These are phyloP conservation scores for Bruguiera gymnorhiza DNA, from an alignment of 345 rosid genomes.

Conservation along the genomic window DNA sequence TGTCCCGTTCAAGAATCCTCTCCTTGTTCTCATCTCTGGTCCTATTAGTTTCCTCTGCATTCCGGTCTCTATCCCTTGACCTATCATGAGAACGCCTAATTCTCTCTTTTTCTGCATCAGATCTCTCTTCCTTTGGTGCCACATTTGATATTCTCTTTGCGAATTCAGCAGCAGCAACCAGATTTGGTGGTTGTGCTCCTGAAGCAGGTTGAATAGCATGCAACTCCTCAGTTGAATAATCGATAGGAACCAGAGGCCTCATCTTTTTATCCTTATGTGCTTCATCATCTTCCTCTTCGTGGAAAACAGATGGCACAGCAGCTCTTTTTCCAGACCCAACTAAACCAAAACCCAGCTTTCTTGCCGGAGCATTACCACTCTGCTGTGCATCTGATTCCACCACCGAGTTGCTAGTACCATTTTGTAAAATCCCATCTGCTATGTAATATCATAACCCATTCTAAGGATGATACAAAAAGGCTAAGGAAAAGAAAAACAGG, in stretches of 20 bases:
- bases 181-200: conserved; percentile 65
- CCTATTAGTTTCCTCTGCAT: conserved; percentile 42
- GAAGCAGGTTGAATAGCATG: conserved; percentile 62
- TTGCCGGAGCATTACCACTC: conserved; percentile 52
- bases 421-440: conserved; percentile 48
- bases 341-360: conserved; percentile 92
- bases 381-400: conserved; percentile 50
- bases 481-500: not conserved
- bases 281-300: conserved; percentile 92
- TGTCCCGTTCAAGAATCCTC: conserved; percentile 43
- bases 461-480: not conserved
- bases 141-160: conserved; percentile 79
- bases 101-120: conserved; percentile 71
- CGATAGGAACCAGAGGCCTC: conserved; percentile 97
- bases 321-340: conserved; percentile 91
- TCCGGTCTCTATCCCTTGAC: conserved; percentile 58
- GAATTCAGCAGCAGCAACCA: conserved; percentile 92
- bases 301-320: conserved; percentile 87
- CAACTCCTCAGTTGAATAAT: conserved; percentile 91
- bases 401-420: conserved; percentile 44
- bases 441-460: conserved; percentile 11
- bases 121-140: conserved; percentile 65
- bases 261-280: conserved; percentile 76
- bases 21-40: conserved; percentile 51
- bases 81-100: conserved; percentile 71